Percentiles rank a stretch among this genome's conserved stretches.
phyloP scores from a whole-genome alignment of 78 protist genomes.

The Mantamonas sphyraenae region DNA sequence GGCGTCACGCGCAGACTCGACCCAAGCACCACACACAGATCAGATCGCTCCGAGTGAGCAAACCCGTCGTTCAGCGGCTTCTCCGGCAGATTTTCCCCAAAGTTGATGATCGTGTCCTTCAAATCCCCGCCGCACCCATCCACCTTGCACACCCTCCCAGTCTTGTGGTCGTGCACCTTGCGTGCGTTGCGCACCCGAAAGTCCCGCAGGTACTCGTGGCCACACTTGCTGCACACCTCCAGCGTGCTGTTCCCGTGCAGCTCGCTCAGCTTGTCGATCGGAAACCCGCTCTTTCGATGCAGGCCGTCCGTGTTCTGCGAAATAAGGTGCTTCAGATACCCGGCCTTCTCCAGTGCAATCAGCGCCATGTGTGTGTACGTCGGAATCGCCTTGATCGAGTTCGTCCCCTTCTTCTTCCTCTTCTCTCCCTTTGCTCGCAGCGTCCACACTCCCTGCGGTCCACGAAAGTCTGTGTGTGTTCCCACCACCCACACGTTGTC shows the following conservation, averaged over 20 bases:
- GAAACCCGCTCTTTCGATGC: conserved; percentile 19
- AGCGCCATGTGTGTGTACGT: conserved; percentile 10
- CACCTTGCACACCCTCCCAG: conserved; percentile 14
- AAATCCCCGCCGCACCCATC: background rate
- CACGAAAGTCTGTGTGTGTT: conserved; percentile 9
- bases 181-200: background rate
- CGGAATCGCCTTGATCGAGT: background rate
- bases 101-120: conserved; percentile 31
- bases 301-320: conserved; percentile 30
- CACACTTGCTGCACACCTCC: conserved; percentile 24
- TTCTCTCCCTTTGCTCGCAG: background rate
- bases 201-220: background rate
- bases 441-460: conserved; percentile 30
- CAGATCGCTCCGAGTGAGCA: background rate
- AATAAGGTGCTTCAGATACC: conserved; percentile 17
- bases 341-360: background rate
- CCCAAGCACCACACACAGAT: conserved; percentile 25
- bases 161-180: background rate
- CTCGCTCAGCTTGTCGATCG: conserved; percentile 4
- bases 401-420: background rate
- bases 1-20: conserved; percentile 11
- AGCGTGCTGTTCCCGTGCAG: conserved; percentile 37
- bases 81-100: conserved; percentile 34
- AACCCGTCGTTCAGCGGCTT: background rate
- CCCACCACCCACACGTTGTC: no score